Evolutionary conservation across 345 rosid species (phyloP).

Genomic region (Ailanthus altissimus): DNA sequence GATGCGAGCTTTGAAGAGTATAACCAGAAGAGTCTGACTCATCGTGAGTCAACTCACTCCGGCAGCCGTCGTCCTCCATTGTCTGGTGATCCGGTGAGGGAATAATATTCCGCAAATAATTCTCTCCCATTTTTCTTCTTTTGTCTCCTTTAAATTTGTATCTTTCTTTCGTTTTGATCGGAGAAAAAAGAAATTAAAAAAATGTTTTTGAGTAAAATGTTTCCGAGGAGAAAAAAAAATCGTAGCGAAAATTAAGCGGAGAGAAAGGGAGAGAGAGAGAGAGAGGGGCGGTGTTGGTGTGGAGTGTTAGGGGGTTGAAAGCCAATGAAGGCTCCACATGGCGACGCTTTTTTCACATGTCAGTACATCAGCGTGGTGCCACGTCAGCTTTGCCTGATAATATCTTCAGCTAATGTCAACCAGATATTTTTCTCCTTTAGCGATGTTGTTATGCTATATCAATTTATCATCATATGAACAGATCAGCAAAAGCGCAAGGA

Average conservation of each 20-base stretch:
- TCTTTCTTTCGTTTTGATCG: background rate
- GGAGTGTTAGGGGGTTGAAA: background rate
- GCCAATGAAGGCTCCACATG: constrained; percentile 50
- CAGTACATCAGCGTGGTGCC: constrained; percentile 25
- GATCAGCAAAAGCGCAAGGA: constrained; percentile 4
- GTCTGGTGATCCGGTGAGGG: constrained; percentile 38
- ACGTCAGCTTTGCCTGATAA: constrained; percentile 41
- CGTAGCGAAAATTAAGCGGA: constrained; percentile 21
- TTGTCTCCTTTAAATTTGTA: constrained; percentile 14
- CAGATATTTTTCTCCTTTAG: constrained; percentile 37
- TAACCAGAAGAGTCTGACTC: constrained; percentile 46
- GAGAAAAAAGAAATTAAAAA: constrained; percentile 11
- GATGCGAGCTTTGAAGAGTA: constrained; percentile 32
- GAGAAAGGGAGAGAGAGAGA: constrained; percentile 14
- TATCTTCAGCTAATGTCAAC: constrained; percentile 46
- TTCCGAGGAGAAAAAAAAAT: background rate
- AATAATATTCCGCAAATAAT: constrained; percentile 19
- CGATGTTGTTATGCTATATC: too few species aligned
- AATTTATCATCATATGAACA: background rate
- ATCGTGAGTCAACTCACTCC: constrained; percentile 34
- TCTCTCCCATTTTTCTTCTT: background rate
- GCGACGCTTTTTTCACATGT: constrained; percentile 68
- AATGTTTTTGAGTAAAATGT: background rate
- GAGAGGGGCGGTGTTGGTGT: constrained; percentile 12
- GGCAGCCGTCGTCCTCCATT: constrained; percentile 21